A percentile compares a stretch with the other conserved stretches of the same genome.
Conservation (phyloP, 2,329 filamentous ascomycete species). For the Xylaria sp. region DNA sequence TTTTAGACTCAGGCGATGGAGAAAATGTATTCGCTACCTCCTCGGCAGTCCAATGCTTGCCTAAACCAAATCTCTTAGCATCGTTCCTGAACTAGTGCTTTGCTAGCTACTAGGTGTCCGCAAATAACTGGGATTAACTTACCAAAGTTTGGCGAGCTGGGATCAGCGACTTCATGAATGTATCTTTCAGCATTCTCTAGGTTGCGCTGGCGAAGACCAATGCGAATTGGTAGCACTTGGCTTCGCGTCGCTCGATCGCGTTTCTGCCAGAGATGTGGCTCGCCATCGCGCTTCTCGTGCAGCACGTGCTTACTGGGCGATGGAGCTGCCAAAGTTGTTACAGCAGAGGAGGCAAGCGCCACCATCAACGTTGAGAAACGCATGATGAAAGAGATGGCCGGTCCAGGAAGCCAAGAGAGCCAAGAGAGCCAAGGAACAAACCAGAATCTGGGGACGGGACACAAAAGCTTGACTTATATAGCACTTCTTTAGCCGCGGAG, state of each 20-base stretch:
- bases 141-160: constrained; percentile 58
- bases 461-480: constrained; percentile 37
- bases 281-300: constrained; percentile 39
- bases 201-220: constrained; percentile 59
- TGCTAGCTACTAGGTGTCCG: background rate
- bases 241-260: constrained; percentile 32
- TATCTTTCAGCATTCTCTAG: constrained; percentile 59
- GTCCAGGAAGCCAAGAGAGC: constrained; percentile 28
- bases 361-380: constrained; percentile 32
- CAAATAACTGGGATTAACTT: constrained; percentile 39
- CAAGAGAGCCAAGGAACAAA: constrained; percentile 27
- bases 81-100: background rate
- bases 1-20: constrained; percentile 57
- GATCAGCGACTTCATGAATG: constrained; percentile 58
- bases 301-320: constrained; percentile 33
- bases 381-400: constrained; percentile 29
- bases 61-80: constrained; percentile 18
- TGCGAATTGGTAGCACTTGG: constrained; percentile 52
- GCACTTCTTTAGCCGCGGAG: constrained; percentile 1
- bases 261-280: constrained; percentile 39
- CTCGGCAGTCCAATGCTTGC: constrained; percentile 57
- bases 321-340: constrained; percentile 31
- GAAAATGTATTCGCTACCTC: constrained; percentile 59
- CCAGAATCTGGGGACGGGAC: constrained; percentile 12
- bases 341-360: constrained; percentile 30